Evolutionary conservation across 495 filamentous ascomycete species (phyloP).

Genomic region (Aspergillus kassunensis): DNA sequence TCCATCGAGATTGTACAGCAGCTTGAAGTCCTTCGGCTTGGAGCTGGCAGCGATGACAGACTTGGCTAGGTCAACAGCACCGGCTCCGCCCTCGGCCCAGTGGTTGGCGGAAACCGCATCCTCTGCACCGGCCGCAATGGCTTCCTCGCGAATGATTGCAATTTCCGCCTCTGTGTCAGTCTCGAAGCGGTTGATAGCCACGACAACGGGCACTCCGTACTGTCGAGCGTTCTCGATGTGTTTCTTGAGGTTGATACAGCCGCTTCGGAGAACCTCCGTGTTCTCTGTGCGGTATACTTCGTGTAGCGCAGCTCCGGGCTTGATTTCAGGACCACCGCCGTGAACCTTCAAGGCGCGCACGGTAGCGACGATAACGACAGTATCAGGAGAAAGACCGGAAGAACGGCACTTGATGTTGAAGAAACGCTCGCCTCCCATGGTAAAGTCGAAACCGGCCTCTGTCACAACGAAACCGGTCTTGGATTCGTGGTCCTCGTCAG

Average conservation of each 20-base stretch:
- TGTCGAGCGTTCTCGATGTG: constrained; percentile 83
- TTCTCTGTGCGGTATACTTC: constrained; percentile 92
- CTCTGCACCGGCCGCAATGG: constrained; percentile 86
- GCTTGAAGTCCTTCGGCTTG: constrained; percentile 84
- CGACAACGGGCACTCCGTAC: constrained; percentile 93
- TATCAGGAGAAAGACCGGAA: constrained; percentile 86
- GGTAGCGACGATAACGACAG: constrained; percentile 91
- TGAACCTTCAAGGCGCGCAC: constrained; percentile 95
- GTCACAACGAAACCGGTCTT: constrained; percentile 96
- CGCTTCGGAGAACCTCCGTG: constrained; percentile 79
- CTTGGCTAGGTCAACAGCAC: constrained; percentile 85
- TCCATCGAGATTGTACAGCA: constrained; percentile 78
- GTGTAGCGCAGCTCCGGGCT: constrained; percentile 73
- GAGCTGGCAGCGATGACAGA: constrained; percentile 77
- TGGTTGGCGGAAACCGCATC: constrained; percentile 93
- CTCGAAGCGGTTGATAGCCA: constrained; percentile 93
- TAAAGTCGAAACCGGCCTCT: constrained; percentile 98
- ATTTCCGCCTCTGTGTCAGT: constrained; percentile 95
- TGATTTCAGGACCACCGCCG: constrained; percentile 88
- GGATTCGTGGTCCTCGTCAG: constrained; percentile 79
- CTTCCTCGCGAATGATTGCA: constrained; percentile 80
- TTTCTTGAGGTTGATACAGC: constrained; percentile 91
- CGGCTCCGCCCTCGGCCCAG: constrained; percentile 93
- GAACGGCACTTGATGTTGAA: constrained; percentile 99
- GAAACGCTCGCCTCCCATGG: constrained; percentile 98